Percentiles rank a stretch among this genome's conserved stretches.
These are phyloP conservation scores for Fusarium sp. DNA, from an alignment of 2,329 filamentous ascomycete genomes.

Conservation along the genomic window DNA sequence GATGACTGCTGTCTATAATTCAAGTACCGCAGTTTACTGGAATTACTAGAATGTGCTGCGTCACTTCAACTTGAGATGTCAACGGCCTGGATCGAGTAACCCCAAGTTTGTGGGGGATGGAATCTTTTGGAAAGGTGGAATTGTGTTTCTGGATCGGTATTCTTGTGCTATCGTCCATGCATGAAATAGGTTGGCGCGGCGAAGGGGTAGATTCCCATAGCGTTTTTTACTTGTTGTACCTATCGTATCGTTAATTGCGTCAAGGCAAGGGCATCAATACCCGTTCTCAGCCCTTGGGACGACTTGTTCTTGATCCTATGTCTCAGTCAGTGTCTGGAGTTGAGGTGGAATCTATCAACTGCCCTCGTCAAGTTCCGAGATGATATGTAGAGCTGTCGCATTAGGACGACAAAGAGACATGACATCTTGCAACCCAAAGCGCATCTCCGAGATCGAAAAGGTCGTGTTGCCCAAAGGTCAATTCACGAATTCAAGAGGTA, in stretches of 20 bases:
- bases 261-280: conserved; percentile 10
- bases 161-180: conserved; percentile 27
- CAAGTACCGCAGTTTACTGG: not conserved
- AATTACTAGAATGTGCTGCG: not conserved
- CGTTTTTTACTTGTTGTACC: conserved; percentile 33
- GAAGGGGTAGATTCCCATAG: conserved; percentile 39
- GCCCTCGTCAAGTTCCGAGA: not conserved
- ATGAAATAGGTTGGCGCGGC: conserved; percentile 36
- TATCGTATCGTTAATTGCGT: conserved; percentile 12
- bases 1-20: not conserved
- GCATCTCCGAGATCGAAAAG: not conserved
- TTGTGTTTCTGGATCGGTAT: conserved; percentile 22
- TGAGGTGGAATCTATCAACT: not conserved
- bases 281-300: not conserved
- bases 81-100: not conserved
- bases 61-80: not conserved
- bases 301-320: not conserved
- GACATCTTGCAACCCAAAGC: not conserved
- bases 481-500: not conserved
- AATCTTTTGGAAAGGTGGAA: conserved; percentile 13
- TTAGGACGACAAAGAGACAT: not conserved
- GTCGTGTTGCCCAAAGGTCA: not conserved
- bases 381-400: not conserved
- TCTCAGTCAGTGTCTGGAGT: not conserved
- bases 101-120: not conserved